Percentiles rank a stretch among this genome's conserved stretches.
Evolutionary conservation across 2,329 filamentous ascomycete genomes (phyloP).

Genomic region (Xylariales sp.): DNA sequence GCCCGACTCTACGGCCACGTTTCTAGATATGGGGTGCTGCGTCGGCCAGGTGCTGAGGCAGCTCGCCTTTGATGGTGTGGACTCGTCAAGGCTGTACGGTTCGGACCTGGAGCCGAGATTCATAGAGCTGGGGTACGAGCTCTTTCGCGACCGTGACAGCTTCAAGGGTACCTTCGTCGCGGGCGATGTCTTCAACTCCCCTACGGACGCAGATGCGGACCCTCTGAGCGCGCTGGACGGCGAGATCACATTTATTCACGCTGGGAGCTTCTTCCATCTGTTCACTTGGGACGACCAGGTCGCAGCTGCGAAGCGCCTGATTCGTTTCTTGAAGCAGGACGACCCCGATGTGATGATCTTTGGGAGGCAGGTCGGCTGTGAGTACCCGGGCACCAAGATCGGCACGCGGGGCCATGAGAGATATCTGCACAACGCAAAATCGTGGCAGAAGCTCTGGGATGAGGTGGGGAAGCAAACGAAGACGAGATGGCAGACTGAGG

Average conservation of each 20-base stretch:
- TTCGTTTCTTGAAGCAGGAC: constrained; percentile 39
- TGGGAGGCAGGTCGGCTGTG: constrained; percentile 45
- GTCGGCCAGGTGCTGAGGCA: constrained; percentile 6
- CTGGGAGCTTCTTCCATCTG: constrained; percentile 8
- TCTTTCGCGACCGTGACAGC: constrained; percentile 5
- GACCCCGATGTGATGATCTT: constrained; percentile 43
- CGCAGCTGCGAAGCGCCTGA: constrained; percentile 37
- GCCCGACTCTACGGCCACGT: constrained; percentile 22
- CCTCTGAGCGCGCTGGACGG: constrained; percentile 25
- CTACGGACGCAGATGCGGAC: constrained; percentile 31
- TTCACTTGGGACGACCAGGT: constrained; percentile 38
- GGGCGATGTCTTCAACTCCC: constrained; percentile 21
- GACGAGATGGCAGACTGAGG: constrained; percentile 43
- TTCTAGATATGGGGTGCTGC: constrained; percentile 8
- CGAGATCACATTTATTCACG: constrained; percentile 6
- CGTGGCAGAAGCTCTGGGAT: constrained; percentile 50
- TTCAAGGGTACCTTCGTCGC: constrained; percentile 3
- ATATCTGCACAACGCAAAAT: constrained; percentile 44
- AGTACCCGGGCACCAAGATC: constrained; percentile 19
- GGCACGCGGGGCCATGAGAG: constrained; percentile 19
- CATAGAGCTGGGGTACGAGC: constrained; percentile 7
- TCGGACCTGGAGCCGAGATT: constrained; percentile 6
- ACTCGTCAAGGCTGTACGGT: constrained; percentile 1
- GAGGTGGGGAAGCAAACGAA: constrained; percentile 44
- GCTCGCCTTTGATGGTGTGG: constrained; percentile 2